These are phyloP conservation scores for Saksenaea oblongispora DNA, from an alignment of 371 early-diverging fungal genomes.

Conservation along the genomic window DNA sequence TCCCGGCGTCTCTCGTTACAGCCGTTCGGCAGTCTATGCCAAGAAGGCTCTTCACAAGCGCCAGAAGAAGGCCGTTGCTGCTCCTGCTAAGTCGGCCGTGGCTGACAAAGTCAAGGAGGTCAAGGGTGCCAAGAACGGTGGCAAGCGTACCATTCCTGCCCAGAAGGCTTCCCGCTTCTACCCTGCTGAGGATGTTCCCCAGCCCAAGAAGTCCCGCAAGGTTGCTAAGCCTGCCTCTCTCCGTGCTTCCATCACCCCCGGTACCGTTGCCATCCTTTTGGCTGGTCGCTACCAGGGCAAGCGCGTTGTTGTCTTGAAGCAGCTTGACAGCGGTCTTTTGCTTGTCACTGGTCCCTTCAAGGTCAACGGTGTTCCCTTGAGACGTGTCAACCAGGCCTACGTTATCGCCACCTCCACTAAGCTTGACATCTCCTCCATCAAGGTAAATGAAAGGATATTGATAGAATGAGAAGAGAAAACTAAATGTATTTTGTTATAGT, in stretches of 20 bases:
- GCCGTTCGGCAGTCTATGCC: slow-evolving; percentile 76
- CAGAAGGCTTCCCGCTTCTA: slow-evolving; percentile 77
- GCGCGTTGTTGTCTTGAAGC: slow-evolving; percentile 98
- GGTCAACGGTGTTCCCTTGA: slow-evolving; percentile 96
- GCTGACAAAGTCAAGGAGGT: slow-evolving; percentile 77
- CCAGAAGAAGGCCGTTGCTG: slow-evolving; percentile 57
- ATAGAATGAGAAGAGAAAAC: not conserved
- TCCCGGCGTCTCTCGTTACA: slow-evolving; percentile 79
- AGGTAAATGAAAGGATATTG: slow-evolving; percentile 35
- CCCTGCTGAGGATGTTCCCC: slow-evolving; percentile 81
- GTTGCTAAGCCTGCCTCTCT: slow-evolving; percentile 68
- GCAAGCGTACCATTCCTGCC: slow-evolving; percentile 71
- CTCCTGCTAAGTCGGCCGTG: slow-evolving; percentile 49
- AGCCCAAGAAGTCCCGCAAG: slow-evolving; percentile 83
- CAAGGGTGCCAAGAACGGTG: slow-evolving; percentile 81
- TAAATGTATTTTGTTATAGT: slow-evolving; percentile 9
- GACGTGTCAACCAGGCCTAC: slow-evolving; percentile 97
- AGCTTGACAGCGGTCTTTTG: slow-evolving; percentile 89
- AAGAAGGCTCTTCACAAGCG: slow-evolving; percentile 87
- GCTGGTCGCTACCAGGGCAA: slow-evolving; percentile 97
- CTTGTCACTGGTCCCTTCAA: slow-evolving; percentile 97
- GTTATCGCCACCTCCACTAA: slow-evolving; percentile 97
- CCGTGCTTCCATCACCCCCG: slow-evolving; percentile 92
- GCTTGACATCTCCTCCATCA: slow-evolving; percentile 81
- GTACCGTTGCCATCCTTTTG: slow-evolving; percentile 94